A percentile compares a stretch with the other conserved stretches of the same genome.
Conservation (phyloP, 768 basidiomycete genomes). For the Collybia sordida region DNA sequence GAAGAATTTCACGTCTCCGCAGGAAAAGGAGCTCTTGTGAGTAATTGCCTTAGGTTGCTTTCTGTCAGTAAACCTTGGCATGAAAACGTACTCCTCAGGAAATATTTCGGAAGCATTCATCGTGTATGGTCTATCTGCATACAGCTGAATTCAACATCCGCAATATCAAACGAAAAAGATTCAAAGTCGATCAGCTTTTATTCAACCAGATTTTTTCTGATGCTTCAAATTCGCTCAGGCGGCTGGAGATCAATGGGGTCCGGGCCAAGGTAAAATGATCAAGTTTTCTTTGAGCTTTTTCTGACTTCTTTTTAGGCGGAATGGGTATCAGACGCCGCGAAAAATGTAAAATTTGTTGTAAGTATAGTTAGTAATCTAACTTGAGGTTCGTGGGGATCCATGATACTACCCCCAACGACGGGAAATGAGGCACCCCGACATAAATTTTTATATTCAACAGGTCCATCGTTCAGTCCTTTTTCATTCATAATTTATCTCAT, state of each 20-base stretch:
- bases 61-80: background rate
- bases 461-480: no score
- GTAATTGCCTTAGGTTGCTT: slow-evolving; percentile 6
- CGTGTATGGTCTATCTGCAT: slow-evolving; percentile 24
- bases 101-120: slow-evolving; percentile 21
- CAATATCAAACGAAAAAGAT: slow-evolving; percentile 23
- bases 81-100: slow-evolving; percentile 11
- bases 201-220: slow-evolving; percentile 21
- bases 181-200: slow-evolving; percentile 17
- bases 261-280: slow-evolving; percentile 29
- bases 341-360: no score
- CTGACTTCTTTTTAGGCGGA: background rate
- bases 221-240: slow-evolving; percentile 24
- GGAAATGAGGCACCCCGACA: no score
- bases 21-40: slow-evolving; percentile 30
- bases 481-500: no score
- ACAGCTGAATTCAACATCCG: slow-evolving; percentile 32
- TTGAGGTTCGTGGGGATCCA: no score
- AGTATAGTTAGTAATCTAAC: no score
- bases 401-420: no score
- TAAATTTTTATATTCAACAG: no score
- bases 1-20: slow-evolving; percentile 35
- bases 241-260: slow-evolving; percentile 29
- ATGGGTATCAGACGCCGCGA: no score
- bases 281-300: background rate